Conservation (phyloP, 164 flowering plant genomes). For the Stephania yunnanensis region DNA sequence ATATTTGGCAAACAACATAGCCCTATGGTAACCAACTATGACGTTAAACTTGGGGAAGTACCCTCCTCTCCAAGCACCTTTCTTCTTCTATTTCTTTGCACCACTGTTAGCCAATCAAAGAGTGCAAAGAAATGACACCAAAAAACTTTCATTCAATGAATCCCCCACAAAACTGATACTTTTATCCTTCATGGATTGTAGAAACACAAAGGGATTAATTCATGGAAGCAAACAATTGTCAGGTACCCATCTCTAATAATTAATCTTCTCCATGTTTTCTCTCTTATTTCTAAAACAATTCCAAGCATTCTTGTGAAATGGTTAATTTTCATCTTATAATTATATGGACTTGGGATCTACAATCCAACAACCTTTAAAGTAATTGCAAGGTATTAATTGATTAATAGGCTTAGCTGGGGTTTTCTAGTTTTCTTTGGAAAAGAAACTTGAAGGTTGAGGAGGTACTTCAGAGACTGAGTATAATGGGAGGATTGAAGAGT, state of each 20-base stretch:
- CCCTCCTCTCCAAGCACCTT: constrained; percentile 95
- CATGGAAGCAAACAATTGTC: constrained; percentile 36
- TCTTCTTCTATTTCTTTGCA: constrained; percentile 87
- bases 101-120: constrained; percentile 60
- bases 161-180: constrained; percentile 88
- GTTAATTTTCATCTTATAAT: constrained; percentile 61
- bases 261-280: constrained; percentile 67
- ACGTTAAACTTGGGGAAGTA: constrained; percentile 84
- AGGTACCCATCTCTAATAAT: constrained; percentile 89
- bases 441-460: constrained; percentile 12
- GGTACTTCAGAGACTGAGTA: constrained; percentile 18
- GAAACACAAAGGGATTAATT: constrained; percentile 55
- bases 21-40: constrained; percentile 93
- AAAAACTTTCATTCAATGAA: constrained; percentile 86
- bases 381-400: constrained; percentile 38
- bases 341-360: constrained; percentile 39
- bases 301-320: constrained; percentile 90
- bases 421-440: neutral
- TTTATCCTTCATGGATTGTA: constrained; percentile 56
- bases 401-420: neutral
- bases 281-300: constrained; percentile 77
- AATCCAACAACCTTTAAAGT: constrained; percentile 65
- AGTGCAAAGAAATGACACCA: constrained; percentile 68
- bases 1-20: constrained; percentile 81
- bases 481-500: constrained; percentile 40